These are phyloP conservation scores for Diplotaxis tenuifolia DNA, from an alignment of 345 rosid species.

Conservation along the genomic window DNA sequence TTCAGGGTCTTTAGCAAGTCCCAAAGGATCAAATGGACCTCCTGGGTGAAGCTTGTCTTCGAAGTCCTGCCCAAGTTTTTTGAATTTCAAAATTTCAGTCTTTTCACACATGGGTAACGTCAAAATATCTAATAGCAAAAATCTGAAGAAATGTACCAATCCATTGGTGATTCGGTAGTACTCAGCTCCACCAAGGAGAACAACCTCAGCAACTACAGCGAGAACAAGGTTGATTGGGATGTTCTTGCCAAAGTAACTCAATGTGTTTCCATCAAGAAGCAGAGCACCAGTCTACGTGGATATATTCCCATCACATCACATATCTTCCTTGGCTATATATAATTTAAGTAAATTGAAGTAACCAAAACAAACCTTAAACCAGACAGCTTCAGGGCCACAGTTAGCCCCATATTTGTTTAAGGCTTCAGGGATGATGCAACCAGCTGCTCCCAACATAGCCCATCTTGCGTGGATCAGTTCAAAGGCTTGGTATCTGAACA, in stretches of 20 bases:
- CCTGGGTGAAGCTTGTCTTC: slow-evolving; percentile 99
- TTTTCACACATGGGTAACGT: background rate
- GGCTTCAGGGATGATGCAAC: slow-evolving; percentile 91
- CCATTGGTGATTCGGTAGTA: slow-evolving; percentile 92
- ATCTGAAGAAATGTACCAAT: slow-evolving; percentile 51
- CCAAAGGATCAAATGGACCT: slow-evolving; percentile 93
- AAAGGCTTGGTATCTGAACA: slow-evolving; percentile 77
- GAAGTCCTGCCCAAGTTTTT: slow-evolving; percentile 47
- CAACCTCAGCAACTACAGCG: slow-evolving; percentile 82
- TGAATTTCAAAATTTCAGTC: background rate
- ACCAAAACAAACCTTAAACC: slow-evolving; percentile 73
- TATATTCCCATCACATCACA: background rate
- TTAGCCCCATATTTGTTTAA: slow-evolving; percentile 94
- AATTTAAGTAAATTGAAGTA: background rate
- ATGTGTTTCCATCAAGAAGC: slow-evolving; percentile 92
- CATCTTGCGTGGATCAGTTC: slow-evolving; percentile 93
- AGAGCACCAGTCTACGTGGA: slow-evolving; percentile 83
- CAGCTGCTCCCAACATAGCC: slow-evolving; percentile 99
- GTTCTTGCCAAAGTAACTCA: slow-evolving; percentile 88
- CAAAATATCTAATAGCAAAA: background rate
- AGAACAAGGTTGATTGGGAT: slow-evolving; percentile 82
- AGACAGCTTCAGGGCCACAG: slow-evolving; percentile 98
- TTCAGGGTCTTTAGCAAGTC: slow-evolving; percentile 89
- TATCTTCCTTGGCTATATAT: background rate
- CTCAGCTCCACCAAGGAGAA: slow-evolving; percentile 95